Base-by-base conservation (phyloP, 768 basidiomycete genomes). In the Rhodosporidiobolus odoratus region DNA sequence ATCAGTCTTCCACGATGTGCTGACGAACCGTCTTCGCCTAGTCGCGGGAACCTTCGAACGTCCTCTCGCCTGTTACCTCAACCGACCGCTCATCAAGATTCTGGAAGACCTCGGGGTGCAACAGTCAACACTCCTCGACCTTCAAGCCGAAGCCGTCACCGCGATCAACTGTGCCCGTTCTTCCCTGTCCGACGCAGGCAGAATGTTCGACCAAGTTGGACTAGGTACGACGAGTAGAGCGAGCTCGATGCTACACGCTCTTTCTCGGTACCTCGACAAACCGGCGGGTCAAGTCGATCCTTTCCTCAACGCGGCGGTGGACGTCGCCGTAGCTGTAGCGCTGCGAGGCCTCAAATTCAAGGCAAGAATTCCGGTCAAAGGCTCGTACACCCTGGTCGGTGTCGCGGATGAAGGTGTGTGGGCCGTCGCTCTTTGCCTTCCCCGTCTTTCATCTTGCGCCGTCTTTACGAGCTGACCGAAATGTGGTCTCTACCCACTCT, bases 351-450 rank as follows among this genome's bases (percentile, higher is more conserved):
- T 92, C 76, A 92, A 92, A 74, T 86, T 89, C 74, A 81, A 83
- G 53, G 90, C 91, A 0, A 83, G 89, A 15, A 89, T 93, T 35
- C 85, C 83, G 6, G 83, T 93, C n/a, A 86, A 86, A 0, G 80
- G 86, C 1, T 87, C 87, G 69, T 86, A 86, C 68, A 82, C 86
- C 35, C 82, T 93, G 1, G 88, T 91, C 17, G 91, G 92, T 1
- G 84, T 92, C 15, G 88, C 89, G 5, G 91, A 93, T 75, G 91
- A 92, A 79, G 89, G 89, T 56, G 23, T 9, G 38, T 27, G n/a
- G n/a, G n/a, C n/a, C n/a, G 19, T 58, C 17, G 27, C 9, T 45
- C 38, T 41, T 27, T 16, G 25, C 32, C 38, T 58, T 38, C n/a
- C 56, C 12, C 19, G 17, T 25, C 35, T 12, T 50, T 50, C 48